Percentiles rank a stretch among this genome's conserved stretches.
phyloP scores from a whole-genome alignment of 305 asterid genomes.

The Fraxinus baroniana region DNA sequence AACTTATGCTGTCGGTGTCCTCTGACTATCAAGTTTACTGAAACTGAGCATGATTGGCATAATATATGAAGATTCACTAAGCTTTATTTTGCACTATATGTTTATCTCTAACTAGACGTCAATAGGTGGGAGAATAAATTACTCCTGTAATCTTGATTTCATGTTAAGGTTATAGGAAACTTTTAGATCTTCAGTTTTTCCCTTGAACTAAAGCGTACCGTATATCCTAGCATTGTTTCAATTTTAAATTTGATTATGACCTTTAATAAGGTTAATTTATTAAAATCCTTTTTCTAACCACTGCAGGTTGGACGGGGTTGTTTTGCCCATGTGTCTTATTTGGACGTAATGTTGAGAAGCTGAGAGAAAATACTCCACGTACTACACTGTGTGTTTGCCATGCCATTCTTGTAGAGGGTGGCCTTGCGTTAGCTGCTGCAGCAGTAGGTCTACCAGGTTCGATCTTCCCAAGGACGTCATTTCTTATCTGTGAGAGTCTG shows the following conservation, averaged over 20 bases:
- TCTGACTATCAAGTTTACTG: neutral
- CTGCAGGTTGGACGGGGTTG: conserved; percentile 72
- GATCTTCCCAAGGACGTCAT: conserved; percentile 70
- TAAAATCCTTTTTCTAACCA: neutral
- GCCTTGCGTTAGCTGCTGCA: conserved; percentile 69
- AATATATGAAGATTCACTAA: neutral
- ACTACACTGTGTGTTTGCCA: conserved; percentile 80
- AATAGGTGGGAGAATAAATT: too few species aligned
- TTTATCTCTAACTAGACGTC: neutral
- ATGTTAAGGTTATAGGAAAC: too few species aligned
- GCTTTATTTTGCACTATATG: neutral
- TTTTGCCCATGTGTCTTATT: conserved; percentile 92
- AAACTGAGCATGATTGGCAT: neutral
- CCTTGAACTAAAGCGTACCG: too few species aligned
- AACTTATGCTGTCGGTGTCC: neutral
- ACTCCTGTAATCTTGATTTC: too few species aligned
- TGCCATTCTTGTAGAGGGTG: conserved; percentile 85
- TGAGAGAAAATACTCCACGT: conserved; percentile 84
- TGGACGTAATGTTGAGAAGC: conserved; percentile 70
- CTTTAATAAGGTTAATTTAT: too few species aligned
- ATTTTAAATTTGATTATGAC: too few species aligned
- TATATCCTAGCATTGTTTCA: too few species aligned
- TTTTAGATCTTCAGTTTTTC: too few species aligned
- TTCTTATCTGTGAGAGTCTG: conserved; percentile 77
- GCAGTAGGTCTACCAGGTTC: conserved; percentile 64